phyloP scores from a whole-genome alignment of 306 rosid genomes.

The Biancaea sappan region DNA sequence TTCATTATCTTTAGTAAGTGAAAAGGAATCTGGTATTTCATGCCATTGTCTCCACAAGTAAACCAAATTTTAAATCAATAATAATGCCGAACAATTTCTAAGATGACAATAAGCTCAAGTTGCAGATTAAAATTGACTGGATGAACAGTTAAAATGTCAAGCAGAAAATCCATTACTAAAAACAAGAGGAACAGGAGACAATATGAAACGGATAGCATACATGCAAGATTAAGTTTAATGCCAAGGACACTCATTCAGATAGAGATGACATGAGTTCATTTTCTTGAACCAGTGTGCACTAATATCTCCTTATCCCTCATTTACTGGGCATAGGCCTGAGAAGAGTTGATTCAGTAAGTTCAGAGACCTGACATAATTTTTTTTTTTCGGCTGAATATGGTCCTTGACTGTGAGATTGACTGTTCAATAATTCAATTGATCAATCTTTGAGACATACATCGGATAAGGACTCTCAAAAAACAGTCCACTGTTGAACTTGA shows the following conservation, averaged over 20 bases:
- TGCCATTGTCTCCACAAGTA: neutral
- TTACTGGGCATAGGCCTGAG: neutral
- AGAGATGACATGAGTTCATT: neutral
- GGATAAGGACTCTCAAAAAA: no score
- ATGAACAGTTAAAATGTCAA: neutral
- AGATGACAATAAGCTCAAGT: neutral
- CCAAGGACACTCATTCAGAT: neutral
- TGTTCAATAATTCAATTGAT: no score
- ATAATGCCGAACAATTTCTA: neutral
- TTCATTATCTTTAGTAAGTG: neutral
- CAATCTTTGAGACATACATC: no score
- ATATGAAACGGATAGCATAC: neutral
- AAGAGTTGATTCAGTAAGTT: neutral
- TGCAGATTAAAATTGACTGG: neutral
- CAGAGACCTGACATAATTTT: neutral
- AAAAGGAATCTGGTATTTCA: neutral
- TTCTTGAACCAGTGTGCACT: neutral
- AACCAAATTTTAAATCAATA: neutral
- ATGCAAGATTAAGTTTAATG: neutral
- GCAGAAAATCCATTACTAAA: neutral
- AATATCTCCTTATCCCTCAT: neutral
- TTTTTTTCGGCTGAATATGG: neutral
- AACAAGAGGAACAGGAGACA: neutral
- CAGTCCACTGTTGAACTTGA: neutral
- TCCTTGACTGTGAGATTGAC: neutral